phyloP scores from a whole-genome alignment of 2,329 filamentous ascomycete species.

The Fusarium sp. region DNA sequence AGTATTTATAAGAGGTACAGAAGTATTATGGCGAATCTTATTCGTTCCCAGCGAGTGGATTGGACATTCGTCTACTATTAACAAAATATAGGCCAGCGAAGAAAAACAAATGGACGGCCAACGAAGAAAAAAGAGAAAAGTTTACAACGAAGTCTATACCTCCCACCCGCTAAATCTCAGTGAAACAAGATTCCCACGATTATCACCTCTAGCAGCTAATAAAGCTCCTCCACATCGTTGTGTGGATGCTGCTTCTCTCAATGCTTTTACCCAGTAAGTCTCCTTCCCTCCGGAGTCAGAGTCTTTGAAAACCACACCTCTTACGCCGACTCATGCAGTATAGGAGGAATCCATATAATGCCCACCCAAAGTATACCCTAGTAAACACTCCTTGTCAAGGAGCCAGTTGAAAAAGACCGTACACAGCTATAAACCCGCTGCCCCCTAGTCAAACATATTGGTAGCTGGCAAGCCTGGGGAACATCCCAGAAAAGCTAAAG shows the following conservation, averaged over 20 bases:
- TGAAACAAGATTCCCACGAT: slow-evolving; percentile 34
- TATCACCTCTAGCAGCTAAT: slow-evolving; percentile 32
- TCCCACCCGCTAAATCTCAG: slow-evolving; percentile 41
- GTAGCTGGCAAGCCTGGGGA: background rate
- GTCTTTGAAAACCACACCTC: slow-evolving; percentile 39
- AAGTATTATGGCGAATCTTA: slow-evolving; percentile 14
- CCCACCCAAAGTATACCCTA: slow-evolving; percentile 41
- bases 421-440: slow-evolving; percentile 11
- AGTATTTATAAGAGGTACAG: background rate
- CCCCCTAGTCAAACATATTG: slow-evolving; percentile 16
- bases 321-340: slow-evolving; percentile 49
- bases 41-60: slow-evolving; percentile 43
- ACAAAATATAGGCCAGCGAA: slow-evolving; percentile 42
- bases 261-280: slow-evolving; percentile 40
- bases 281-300: slow-evolving; percentile 40
- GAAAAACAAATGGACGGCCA: slow-evolving; percentile 4
- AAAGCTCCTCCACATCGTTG: slow-evolving; percentile 1
- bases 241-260: slow-evolving; percentile 19
- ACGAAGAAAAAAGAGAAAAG: slow-evolving; percentile 17
- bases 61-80: slow-evolving; percentile 44
- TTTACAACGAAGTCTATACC: slow-evolving; percentile 37
- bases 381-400: slow-evolving; percentile 23
- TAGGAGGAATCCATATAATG: slow-evolving; percentile 29
- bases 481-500: background rate
- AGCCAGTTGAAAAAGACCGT: slow-evolving; percentile 34